Evolutionary conservation across 2,329 filamentous ascomycete genomes (phyloP).

Genomic region (Blastomyces gilchristii): DNA sequence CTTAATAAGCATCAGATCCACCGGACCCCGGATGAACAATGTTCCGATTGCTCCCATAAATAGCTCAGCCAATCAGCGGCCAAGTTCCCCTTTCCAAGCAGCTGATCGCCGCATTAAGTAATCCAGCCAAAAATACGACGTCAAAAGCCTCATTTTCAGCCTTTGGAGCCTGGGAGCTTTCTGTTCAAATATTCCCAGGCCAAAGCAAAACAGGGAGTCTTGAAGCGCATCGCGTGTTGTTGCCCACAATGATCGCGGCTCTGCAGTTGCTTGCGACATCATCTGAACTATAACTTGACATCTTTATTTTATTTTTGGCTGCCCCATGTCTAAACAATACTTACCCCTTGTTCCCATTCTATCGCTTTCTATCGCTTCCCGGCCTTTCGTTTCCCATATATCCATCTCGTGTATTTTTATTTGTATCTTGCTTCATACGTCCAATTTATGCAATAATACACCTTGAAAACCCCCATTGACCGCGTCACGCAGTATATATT

Average conservation of each 20-base stretch:
- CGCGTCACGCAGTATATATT: neutral
- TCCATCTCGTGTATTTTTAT: neutral
- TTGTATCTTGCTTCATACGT: neutral
- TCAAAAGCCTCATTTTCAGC: neutral
- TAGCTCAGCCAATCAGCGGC: conserved; percentile 3
- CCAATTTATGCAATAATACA: neutral
- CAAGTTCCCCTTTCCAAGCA: neutral
- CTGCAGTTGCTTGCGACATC: conserved; percentile 1
- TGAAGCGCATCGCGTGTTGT: neutral
- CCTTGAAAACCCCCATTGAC: neutral
- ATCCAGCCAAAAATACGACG: neutral
- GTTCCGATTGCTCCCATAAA: neutral
- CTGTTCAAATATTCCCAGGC: neutral
- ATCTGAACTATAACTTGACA: neutral
- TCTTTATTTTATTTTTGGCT: neutral
- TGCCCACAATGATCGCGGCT: conserved; percentile 5
- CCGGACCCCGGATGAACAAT: neutral
- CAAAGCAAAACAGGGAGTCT: neutral
- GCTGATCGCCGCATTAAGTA: neutral
- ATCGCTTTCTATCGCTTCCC: neutral
- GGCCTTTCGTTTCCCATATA: neutral
- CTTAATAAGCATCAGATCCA: neutral
- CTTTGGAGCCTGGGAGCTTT: neutral
- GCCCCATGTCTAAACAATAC: neutral
- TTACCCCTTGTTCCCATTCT: neutral